Base-by-base conservation (phyloP, 331 rosid species). In the Erythrophleum ivorense region DNA sequence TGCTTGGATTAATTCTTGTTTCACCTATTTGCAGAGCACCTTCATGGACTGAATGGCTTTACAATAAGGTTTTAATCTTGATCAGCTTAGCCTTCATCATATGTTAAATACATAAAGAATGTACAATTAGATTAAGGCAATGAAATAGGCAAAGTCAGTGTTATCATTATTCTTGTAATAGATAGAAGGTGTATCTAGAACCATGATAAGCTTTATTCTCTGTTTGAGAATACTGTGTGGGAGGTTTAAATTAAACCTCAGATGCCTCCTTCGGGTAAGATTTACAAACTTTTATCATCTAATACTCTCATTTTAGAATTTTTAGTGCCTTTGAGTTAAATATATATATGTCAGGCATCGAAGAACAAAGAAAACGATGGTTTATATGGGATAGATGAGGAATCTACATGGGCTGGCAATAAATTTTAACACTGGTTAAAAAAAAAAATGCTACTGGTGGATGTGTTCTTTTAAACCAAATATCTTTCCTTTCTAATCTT, bases 1-100 rank as follows among this genome's bases (percentile, higher is more conserved):
- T 93, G 75, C 92, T 86, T 77, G 98, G 98, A 52, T 83, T 93
- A 74, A 90, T 93, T 85, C 98, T 93, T 19, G 98, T 93, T 73
- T 88, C 98, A 60, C 98, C 98, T 19, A 73, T 93, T 71, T 93
- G 94, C 82, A 91, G 80, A 86, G 89, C 80, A 58, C 97, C 97
- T 85, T 90, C 97, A 3, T 91, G 98, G 97, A 86, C 94, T 64
- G 98, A 93, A 86, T 93, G 98, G 97, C 87, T 93, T 36, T 91
- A 91, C 86, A 93, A 88, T 75, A 91, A 93, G 98, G 98, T 93
- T 83, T 43, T 24, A 34, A 73, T 78, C 82, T 82, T 70, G 36
- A 36, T 63, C 70, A 53, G 66, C 83, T 65, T 81, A 58, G 36
- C 69, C 63, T 72, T 75, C 76, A 70, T 29, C 24, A n/a, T 31